Evolutionary conservation across 192 early-diverging fungal species (phyloP).

Genomic region (Backusella macrospora): DNA sequence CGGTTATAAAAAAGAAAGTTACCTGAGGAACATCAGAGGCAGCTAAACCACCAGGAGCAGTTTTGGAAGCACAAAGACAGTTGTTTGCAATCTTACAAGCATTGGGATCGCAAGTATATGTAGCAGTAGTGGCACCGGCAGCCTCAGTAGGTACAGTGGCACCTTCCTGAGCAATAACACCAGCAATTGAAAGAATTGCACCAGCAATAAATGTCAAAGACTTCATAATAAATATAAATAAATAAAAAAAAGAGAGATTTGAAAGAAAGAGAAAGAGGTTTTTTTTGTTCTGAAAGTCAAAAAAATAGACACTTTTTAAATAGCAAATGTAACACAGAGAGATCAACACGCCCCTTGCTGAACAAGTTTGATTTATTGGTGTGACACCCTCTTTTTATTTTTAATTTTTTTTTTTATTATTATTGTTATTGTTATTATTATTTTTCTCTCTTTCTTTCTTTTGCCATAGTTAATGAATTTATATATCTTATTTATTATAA

Average conservation of each 20-base stretch:
- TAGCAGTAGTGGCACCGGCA: not conserved
- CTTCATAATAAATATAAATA: not conserved
- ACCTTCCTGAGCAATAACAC: conserved; percentile 39
- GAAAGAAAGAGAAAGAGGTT: not conserved
- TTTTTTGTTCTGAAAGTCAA: conserved; percentile 7
- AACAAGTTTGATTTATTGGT: not conserved
- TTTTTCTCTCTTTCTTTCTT: not conserved
- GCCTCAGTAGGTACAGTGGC: not conserved
- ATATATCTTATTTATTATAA: conserved; percentile 1
- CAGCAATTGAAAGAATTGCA: conserved; percentile 9
- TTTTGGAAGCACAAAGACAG: conserved; percentile 52
- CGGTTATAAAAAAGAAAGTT: not conserved
- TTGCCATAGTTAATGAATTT: not conserved
- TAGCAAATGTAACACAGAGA: not conserved
- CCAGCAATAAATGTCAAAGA: conserved; percentile 14
- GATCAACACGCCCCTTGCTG: conserved; percentile 11
- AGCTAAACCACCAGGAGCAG: conserved; percentile 48
- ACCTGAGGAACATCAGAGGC: conserved; percentile 51
- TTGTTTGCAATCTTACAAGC: conserved; percentile 46
- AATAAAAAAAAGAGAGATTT: not conserved
- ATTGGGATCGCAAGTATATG: conserved; percentile 46
- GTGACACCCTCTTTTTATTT: not conserved
- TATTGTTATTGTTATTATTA: not conserved
- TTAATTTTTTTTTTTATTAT: not conserved
- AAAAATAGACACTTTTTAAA: not conserved